Conservation (phyloP, 768 basidiomycete species). For the Leccinum pellstonianum region DNA sequence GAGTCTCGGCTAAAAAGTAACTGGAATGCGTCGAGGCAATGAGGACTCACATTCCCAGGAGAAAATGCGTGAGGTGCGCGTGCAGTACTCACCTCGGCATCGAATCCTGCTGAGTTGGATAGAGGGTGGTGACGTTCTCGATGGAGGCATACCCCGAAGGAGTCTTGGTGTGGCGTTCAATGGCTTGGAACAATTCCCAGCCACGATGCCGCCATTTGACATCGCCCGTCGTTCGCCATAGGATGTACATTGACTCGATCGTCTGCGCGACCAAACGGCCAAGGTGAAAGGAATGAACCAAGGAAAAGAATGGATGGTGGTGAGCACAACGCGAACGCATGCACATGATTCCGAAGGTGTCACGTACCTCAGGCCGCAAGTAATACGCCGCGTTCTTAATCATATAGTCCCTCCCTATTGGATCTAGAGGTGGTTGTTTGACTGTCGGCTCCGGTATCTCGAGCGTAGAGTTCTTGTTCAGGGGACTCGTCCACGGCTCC, state of each 20-base stretch:
- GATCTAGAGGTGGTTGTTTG: background rate
- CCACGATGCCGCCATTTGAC: constrained; percentile 66
- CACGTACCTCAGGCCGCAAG: constrained; percentile 66
- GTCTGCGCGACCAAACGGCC: constrained; percentile 42
- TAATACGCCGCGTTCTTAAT: constrained; percentile 48
- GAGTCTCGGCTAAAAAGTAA: background rate
- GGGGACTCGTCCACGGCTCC: constrained; percentile 21
- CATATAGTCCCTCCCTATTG: constrained; percentile 51
- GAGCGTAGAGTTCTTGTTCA: background rate
- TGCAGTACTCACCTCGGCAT: constrained; percentile 65
- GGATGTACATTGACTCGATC: constrained; percentile 66
- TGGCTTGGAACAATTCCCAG: constrained; percentile 67
- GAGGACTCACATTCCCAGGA: background rate
- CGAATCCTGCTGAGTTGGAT: constrained; percentile 42
- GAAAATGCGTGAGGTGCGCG: background rate
- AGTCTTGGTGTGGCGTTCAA: constrained; percentile 59
- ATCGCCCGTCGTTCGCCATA: constrained; percentile 72
- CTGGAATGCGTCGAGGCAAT: background rate
- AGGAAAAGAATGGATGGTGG: background rate
- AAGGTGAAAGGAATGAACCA: background rate
- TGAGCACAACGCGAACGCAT: background rate
- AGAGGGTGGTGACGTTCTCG: constrained; percentile 39
- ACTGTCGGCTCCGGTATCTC: background rate
- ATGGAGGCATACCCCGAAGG: constrained; percentile 61
- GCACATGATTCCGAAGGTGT: background rate